phyloP scores from a whole-genome alignment of 2,329 filamentous ascomycete species.

The Aspergillus fructus region DNA sequence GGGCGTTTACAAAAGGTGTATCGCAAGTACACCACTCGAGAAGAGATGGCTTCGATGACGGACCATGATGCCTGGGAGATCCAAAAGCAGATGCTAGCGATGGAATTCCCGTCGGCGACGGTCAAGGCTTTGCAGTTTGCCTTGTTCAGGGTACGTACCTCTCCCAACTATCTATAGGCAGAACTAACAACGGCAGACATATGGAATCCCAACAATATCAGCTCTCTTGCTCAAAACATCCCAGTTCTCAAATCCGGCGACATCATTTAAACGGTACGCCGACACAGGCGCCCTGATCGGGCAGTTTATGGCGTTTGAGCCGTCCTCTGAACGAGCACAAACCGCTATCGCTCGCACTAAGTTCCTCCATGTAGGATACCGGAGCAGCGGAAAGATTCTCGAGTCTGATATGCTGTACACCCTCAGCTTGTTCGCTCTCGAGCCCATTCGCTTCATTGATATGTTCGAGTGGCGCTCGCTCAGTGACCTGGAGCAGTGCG shows the following conservation, averaged over 20 bases:
- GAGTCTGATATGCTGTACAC: slow-evolving; percentile 66
- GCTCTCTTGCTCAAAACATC: slow-evolving; percentile 49
- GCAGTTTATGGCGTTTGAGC: slow-evolving; percentile 48
- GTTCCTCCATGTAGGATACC: slow-evolving; percentile 60
- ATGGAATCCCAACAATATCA: slow-evolving; percentile 57
- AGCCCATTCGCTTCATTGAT: slow-evolving; percentile 64
- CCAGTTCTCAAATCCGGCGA: slow-evolving; percentile 46
- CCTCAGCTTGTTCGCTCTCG: slow-evolving; percentile 61
- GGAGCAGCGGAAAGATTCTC: slow-evolving; percentile 57
- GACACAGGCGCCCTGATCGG: slow-evolving; percentile 52
- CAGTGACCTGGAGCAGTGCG: slow-evolving; percentile 66
- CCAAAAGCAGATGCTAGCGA: slow-evolving; percentile 43
- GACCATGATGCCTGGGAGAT: slow-evolving; percentile 54
- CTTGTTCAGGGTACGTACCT: slow-evolving; percentile 50
- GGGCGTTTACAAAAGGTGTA: slow-evolving; percentile 37
- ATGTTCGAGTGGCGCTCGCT: slow-evolving; percentile 69
- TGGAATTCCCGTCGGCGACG: slow-evolving; percentile 56
- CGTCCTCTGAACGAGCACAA: slow-evolving; percentile 44
- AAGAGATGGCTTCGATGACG: slow-evolving; percentile 51
- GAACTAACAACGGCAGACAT: slow-evolving; percentile 40
- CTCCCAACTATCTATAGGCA: neutral
- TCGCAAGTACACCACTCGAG: slow-evolving; percentile 41
- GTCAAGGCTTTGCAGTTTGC: slow-evolving; percentile 57
- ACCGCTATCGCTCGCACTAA: slow-evolving; percentile 63
- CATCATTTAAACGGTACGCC: slow-evolving; percentile 53